A percentile compares a stretch with the other conserved stretches of the same genome.
Evolutionary conservation across 257 asterid genomes (phyloP).

Genomic region (Primulina eburnea): DNA sequence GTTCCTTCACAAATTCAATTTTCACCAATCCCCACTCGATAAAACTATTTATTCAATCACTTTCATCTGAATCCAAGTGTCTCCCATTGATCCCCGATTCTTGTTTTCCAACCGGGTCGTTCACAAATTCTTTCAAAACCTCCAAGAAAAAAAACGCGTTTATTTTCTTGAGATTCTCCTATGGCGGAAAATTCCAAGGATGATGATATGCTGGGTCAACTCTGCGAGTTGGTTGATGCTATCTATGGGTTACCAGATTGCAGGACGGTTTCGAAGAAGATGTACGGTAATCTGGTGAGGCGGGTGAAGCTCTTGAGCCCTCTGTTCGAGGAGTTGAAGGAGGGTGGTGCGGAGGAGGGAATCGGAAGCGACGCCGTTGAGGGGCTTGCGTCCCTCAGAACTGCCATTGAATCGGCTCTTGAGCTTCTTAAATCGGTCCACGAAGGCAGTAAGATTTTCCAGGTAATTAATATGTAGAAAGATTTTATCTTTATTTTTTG

Average conservation of each 20-base stretch:
- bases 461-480: conserved; percentile 41
- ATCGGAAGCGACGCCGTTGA: conserved; percentile 53
- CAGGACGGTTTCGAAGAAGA: conserved; percentile 58
- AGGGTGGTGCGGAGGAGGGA: conserved; percentile 18
- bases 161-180: conserved; percentile 14
- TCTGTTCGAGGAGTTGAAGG: conserved; percentile 76
- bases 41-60: no score
- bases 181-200: conserved; percentile 49
- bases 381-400: conserved; percentile 57
- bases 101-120: conserved; percentile 18
- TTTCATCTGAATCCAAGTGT: no score
- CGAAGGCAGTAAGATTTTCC: conserved; percentile 79
- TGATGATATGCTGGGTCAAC: conserved; percentile 53
- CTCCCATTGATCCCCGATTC: background rate
- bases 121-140: conserved; percentile 10
- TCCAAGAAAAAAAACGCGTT: conserved; percentile 25
- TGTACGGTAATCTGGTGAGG: conserved; percentile 71
- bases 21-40: no score
- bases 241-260: conserved; percentile 76
- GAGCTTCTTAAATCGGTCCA: conserved; percentile 70
- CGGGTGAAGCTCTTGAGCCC: conserved; percentile 91
- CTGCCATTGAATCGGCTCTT: conserved; percentile 63
- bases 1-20: no score
- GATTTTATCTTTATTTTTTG: background rate
- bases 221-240: conserved; percentile 50